Percentiles rank a stretch among this genome's conserved stretches.
Evolutionary conservation across 441 rosid genomes (phyloP).

Genomic region (Populus hybrid): DNA sequence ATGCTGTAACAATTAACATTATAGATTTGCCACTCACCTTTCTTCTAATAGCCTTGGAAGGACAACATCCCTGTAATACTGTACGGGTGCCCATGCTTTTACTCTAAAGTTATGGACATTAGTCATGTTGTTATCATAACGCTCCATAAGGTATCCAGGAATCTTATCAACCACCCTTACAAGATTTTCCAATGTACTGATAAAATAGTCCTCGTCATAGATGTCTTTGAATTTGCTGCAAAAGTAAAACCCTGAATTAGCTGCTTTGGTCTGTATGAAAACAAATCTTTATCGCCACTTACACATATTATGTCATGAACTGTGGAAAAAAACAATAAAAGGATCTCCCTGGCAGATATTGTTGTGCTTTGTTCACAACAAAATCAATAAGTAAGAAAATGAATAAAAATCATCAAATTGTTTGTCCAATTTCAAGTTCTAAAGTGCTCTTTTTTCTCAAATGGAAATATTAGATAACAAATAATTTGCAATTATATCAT

Average conservation of each 20-base stretch:
- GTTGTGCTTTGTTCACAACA: too few relatives aligned
- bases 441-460: too few relatives aligned
- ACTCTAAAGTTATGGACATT: constrained; percentile 97
- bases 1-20: constrained; percentile 1
- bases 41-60: constrained; percentile 95
- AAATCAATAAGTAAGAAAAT: too few relatives aligned
- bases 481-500: neutral
- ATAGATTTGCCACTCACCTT: constrained; percentile 55
- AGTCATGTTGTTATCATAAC: constrained; percentile 83
- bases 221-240: constrained; percentile 88
- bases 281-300: neutral
- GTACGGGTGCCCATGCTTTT: constrained; percentile 97
- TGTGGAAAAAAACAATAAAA: neutral
- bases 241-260: constrained; percentile 26
- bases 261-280: constrained; percentile 3
- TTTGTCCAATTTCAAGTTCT: too few relatives aligned
- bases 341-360: neutral
- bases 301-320: neutral
- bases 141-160: constrained; percentile 93
- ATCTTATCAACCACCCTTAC: constrained; percentile 78
- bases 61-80: constrained; percentile 75
- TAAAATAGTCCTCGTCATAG: constrained; percentile 85
- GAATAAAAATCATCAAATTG: too few relatives aligned
- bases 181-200: constrained; percentile 68
- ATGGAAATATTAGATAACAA: too few relatives aligned